Evolutionary conservation across 306 rosid species (phyloP), one percentile per base, ranked within the genome.

Genomic region (Boehmeria nivea): DNA sequence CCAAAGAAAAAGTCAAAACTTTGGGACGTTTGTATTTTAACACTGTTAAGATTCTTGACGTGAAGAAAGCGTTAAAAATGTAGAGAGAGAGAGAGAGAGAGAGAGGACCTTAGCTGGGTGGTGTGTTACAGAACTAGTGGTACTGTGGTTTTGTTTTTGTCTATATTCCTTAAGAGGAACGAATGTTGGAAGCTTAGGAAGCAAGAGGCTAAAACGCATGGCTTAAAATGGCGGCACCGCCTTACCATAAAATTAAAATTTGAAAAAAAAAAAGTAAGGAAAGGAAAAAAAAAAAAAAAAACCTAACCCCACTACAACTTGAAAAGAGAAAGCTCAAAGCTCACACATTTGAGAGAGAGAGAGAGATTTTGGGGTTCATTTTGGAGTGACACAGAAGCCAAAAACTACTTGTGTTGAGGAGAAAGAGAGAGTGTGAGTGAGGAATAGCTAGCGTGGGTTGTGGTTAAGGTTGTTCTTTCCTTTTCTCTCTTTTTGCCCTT

Each of bases 101-200:
- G 49, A 27, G 48, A n/a, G 33, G 48, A 43, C 64, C 72, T n/a
- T n/a, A n/a, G 40, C 45, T 47, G 55, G 38, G 36, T 22, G 25
- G 61, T 50, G 27, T 15, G 38, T n/a, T 26, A 13, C 6, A 18
- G 21, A 40, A 14, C 45, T 27, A 7, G 16, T 55, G 33, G 58
- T 42, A 13, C 25, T 45, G 0, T 18, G 25, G 5, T 23, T 49
- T 12, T 23, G 25, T 23, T 23, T 23, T 70, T 64, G 76, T 63
- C 76, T 43, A 48, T 58, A 50, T 63, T 68, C 23, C 31, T 15
- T 15, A 57, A 20, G 51, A 34, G 66, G 76, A 64, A 57, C 62
- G 45, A 64, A 64, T 64, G 71, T 71, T 71, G 70, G 66, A 51
- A 19, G 66, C 76, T 57, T 39, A 63, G 76, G 76, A 36, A 43